Percentiles rank a stretch among this genome's conserved stretches.
phyloP scores from a whole-genome alignment of 2,329 filamentous ascomycete genomes.

The Daldinia eschscholtzii region DNA sequence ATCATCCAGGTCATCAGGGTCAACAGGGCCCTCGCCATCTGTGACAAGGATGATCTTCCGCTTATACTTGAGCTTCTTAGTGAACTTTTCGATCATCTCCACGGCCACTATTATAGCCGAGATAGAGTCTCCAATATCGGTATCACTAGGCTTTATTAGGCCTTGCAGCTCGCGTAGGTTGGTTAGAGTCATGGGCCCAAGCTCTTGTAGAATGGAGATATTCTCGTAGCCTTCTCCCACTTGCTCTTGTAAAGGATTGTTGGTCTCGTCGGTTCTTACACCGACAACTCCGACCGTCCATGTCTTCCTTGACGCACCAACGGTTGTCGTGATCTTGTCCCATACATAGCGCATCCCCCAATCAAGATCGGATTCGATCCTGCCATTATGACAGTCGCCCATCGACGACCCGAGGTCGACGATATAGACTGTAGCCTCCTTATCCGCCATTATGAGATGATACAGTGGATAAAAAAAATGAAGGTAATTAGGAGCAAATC shows the following conservation, averaged over 20 bases:
- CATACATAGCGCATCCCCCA: conserved; percentile 93
- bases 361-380: conserved; percentile 84
- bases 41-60: conserved; percentile 88
- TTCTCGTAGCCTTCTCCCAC: conserved; percentile 82
- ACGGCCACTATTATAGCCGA: conserved; percentile 89
- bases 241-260: conserved; percentile 75
- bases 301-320: conserved; percentile 77
- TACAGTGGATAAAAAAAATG: conserved; percentile 11
- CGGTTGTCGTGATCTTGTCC: conserved; percentile 87
- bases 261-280: conserved; percentile 81
- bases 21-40: conserved; percentile 80
- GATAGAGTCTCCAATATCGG: conserved; percentile 81
- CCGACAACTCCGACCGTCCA: conserved; percentile 83
- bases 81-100: conserved; percentile 84
- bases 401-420: conserved; percentile 91
- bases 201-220: conserved; percentile 82
- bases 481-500: conserved; percentile 1
- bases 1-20: conserved; percentile 75
- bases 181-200: conserved; percentile 71
- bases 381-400: conserved; percentile 77
- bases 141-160: conserved; percentile 75
- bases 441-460: conserved; percentile 78
- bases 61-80: conserved; percentile 84
- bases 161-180: conserved; percentile 75
- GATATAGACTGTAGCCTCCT: conserved; percentile 93